Conservation (phyloP, 495 filamentous ascomycete species). For the Jackrogersella multiformis region DNA sequence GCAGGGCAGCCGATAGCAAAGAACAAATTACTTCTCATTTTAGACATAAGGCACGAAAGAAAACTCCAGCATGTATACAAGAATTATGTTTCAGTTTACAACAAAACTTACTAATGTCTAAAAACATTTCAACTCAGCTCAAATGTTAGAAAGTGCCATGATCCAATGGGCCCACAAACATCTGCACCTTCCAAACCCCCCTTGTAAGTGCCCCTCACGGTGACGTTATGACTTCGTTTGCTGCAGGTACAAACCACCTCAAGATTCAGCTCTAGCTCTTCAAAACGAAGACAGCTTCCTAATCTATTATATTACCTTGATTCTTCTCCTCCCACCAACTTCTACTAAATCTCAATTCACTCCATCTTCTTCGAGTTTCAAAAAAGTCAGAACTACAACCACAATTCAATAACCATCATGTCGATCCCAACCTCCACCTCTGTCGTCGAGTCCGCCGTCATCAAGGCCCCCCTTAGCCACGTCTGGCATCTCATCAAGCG, state of each 20-base stretch:
- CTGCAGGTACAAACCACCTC: conserved; percentile 34
- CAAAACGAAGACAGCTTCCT: conserved; percentile 11
- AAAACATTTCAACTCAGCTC: not conserved
- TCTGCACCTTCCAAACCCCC: conserved; percentile 14
- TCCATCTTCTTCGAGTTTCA: not conserved
- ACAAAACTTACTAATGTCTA: too few species aligned
- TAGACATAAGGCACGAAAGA: not conserved
- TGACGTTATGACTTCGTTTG: conserved; percentile 44
- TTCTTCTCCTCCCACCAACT: not conserved
- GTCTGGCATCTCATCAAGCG: conserved; percentile 76
- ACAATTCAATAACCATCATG: conserved; percentile 24
- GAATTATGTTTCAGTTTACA: not conserved
- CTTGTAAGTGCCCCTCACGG: conserved; percentile 31
- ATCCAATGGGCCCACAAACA: not conserved
- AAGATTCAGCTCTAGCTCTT: conserved; percentile 10
- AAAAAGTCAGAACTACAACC: conserved; percentile 1
- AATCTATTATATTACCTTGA: not conserved
- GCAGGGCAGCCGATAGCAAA: too few species aligned
- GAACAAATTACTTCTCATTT: not conserved
- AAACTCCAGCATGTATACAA: not conserved
- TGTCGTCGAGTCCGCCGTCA: conserved; percentile 71
- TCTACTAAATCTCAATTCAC: not conserved
- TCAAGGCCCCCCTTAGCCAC: conserved; percentile 65
- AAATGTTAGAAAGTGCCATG: not conserved
- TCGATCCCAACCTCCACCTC: conserved; percentile 70